These are phyloP conservation scores for Colletotrichum sidae DNA, from an alignment of 2,329 filamentous ascomycete genomes.

Conservation along the genomic window DNA sequence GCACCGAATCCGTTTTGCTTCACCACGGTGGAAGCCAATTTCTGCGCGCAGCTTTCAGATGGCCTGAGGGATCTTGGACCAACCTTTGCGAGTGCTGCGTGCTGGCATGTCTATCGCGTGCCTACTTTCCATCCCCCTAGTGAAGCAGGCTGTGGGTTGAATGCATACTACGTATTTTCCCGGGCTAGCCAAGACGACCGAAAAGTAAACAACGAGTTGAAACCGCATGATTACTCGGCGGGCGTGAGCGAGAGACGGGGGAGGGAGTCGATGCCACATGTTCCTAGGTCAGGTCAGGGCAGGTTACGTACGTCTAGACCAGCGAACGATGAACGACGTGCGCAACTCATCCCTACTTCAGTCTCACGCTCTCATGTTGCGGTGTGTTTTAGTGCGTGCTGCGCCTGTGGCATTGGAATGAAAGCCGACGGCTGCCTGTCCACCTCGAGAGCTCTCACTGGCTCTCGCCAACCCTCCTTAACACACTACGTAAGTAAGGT, in stretches of 20 bases:
- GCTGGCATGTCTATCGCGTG: not conserved
- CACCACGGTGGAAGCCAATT: no score
- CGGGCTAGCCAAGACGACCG: slow-evolving; percentile 23
- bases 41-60: no score
- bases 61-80: no score
- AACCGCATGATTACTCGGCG: no score
- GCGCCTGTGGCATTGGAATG: not conserved
- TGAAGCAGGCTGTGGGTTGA: slow-evolving; percentile 30
- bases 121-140: slow-evolving; percentile 1
- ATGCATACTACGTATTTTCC: slow-evolving; percentile 4
- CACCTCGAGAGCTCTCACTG: not conserved
- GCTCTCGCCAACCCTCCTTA: slow-evolving; percentile 1
- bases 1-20: no score
- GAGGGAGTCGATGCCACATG: slow-evolving; percentile 3
- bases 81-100: no score
- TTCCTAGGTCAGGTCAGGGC: no score
- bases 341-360: no score
- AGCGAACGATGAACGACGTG: no score
- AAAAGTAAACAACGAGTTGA: not conserved
- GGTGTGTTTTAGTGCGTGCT: slow-evolving; percentile 3
- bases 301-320: no score
- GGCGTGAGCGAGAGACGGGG: not conserved
- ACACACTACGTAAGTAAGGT: not conserved
- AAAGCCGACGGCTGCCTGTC: slow-evolving; percentile 32
- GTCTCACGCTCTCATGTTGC: not conserved